phyloP scores from a whole-genome alignment of 495 filamentous ascomycete species.

The Tricharina praecox region DNA sequence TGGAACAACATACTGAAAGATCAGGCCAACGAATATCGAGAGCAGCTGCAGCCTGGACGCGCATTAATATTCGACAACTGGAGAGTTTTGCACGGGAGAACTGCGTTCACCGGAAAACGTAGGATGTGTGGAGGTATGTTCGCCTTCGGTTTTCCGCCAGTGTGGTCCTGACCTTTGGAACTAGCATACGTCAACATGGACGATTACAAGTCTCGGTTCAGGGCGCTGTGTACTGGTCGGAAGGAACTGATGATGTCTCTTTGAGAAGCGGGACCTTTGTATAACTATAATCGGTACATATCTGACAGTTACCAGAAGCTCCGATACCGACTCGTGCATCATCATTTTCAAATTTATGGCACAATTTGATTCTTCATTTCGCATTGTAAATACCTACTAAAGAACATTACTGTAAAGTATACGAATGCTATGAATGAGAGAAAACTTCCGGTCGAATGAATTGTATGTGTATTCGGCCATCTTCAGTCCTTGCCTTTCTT shows the following conservation, averaged over 20 bases:
- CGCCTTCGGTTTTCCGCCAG: constrained; percentile 31
- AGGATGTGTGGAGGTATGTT: constrained; percentile 65
- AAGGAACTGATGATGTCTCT: not conserved
- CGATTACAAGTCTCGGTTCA: constrained; percentile 5
- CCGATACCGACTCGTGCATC: too few species aligned
- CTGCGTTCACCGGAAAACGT: constrained; percentile 62
- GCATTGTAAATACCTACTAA: too few species aligned
- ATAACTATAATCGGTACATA: too few species aligned
- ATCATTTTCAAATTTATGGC: too few species aligned
- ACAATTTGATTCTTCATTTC: too few species aligned
- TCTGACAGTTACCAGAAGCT: too few species aligned
- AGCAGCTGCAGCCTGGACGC: constrained; percentile 59
- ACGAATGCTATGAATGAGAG: too few species aligned
- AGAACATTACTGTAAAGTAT: too few species aligned
- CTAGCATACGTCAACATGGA: constrained; percentile 5
- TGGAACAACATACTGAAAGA: constrained; percentile 46
- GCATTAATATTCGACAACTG: constrained; percentile 89
- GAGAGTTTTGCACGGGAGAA: constrained; percentile 75
- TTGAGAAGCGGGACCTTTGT: too few species aligned
- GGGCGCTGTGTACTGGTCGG: constrained; percentile 1
- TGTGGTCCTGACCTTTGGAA: not conserved
- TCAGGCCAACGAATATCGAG: constrained; percentile 45
- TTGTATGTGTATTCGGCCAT: too few species aligned
- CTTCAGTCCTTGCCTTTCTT: too few species aligned
- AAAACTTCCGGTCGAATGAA: too few species aligned